Conservation (phyloP, 2,329 filamentous ascomycete species). For the Verticillium klebahnii region DNA sequence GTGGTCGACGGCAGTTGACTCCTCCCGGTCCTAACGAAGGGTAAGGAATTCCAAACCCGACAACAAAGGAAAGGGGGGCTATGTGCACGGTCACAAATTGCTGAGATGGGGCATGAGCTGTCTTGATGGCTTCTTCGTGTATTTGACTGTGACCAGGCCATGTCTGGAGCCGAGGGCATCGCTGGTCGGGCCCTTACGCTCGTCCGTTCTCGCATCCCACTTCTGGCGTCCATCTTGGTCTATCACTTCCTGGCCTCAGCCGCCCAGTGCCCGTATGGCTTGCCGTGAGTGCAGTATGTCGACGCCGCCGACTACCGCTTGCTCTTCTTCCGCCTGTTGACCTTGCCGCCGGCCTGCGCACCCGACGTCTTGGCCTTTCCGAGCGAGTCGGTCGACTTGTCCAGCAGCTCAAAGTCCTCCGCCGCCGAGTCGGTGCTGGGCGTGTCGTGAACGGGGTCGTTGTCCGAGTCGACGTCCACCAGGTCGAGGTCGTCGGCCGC, state of each 20-base stretch:
- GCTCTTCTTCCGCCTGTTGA: slow-evolving; percentile 50
- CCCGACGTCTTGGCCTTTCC: slow-evolving; percentile 46
- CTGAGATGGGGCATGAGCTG: background rate
- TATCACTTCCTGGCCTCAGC: background rate
- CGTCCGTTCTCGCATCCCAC: background rate
- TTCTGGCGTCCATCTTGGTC: background rate
- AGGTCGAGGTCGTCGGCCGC: slow-evolving; percentile 29
- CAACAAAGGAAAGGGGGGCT: background rate
- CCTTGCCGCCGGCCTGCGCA: slow-evolving; percentile 36
- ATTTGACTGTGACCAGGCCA: background rate
- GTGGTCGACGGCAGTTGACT: background rate
- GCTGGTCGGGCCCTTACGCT: background rate
- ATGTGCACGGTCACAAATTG: too few species aligned
- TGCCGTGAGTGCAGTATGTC: background rate
- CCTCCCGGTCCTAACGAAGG: background rate
- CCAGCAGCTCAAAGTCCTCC: slow-evolving; percentile 59
- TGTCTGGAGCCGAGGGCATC: background rate
- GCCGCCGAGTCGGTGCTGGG: slow-evolving; percentile 53
- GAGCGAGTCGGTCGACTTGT: slow-evolving; percentile 55
- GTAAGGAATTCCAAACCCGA: too few species aligned
- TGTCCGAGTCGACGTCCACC: slow-evolving; percentile 34
- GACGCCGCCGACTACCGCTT: slow-evolving; percentile 39
- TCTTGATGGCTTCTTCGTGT: background rate
- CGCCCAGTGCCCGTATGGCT: background rate
- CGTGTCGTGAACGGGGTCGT: slow-evolving; percentile 45